Evolutionary conservation across 352 stramenopile genomes (phyloP), one percentile per base, ranked within the genome.

Genomic region (Pythium myriotylum): DNA sequence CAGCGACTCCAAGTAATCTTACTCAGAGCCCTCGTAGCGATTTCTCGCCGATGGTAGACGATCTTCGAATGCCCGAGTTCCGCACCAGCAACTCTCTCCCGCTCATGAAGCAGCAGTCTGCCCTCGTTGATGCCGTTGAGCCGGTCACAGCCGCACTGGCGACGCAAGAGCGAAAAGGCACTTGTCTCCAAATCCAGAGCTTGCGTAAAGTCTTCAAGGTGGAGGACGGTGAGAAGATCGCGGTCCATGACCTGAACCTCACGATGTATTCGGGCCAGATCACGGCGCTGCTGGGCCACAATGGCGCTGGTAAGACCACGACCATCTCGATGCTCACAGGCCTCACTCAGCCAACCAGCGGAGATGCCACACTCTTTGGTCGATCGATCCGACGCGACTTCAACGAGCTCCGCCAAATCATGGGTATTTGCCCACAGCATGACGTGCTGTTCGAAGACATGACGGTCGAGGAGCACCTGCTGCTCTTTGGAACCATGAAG

Each of bases 371-470:
- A 9, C 66, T 97, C 9, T 77, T 81, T 23, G 91, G 91, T 16
- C 73, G 78, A 3, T 95, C 86, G 4, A 73, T 97, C 16, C 65
- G 51, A 24, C 26, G 76, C 42, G 70, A 98, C 58, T 88, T 99
- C 62, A 70, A 83, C 39, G 67, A 86, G 32, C 84, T 99, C 19
- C 89, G 96, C 9, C 71, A 97, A 63, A 84, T 97, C 54, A 89
- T 98, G 66, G 96, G 95, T 40, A 89, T 99, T 45, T 99, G 97
- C 73, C 87, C 97, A 1, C 97, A 99, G 65, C 95, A 99, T 70
- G 95, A 99, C 70, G 96, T 98, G 29, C 69, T 99, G 1, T 98
- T 97, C 64, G 87, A 92, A 35, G 72, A 97, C 26, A 73, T 99
- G 40, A 99, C 96, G 1, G 96, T 99, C 14, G 64, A 89, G 42